A percentile compares a stretch with the other conserved stretches of the same genome.
Conservation (phyloP, 2,329 filamentous ascomycete genomes). For the Ciborinia camelliae region DNA sequence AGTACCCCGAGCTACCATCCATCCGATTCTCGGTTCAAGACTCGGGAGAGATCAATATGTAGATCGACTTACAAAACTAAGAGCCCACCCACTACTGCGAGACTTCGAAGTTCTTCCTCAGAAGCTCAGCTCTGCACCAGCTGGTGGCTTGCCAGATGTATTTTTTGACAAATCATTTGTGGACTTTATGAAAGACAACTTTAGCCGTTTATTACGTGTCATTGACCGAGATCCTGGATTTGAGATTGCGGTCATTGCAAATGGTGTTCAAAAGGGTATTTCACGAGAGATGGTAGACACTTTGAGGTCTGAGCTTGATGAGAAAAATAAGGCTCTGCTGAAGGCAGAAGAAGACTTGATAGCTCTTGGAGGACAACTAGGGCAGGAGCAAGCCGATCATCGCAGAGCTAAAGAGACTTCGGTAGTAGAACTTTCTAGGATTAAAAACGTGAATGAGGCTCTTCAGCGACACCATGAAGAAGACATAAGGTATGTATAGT, state of each 20-base stretch:
- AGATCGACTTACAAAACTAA: conserved; percentile 72
- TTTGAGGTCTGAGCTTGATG: conserved; percentile 70
- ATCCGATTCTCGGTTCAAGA: conserved; percentile 70
- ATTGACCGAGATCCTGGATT: conserved; percentile 88
- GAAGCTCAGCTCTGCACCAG: conserved; percentile 52
- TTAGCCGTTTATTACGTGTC: conserved; percentile 75
- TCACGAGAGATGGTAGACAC: conserved; percentile 92
- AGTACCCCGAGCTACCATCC: conserved; percentile 74
- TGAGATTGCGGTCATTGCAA: conserved; percentile 76
- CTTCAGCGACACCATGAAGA: conserved; percentile 68
- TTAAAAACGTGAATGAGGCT: conserved; percentile 58
- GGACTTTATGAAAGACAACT: conserved; percentile 95
- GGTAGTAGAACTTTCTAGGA: conserved; percentile 48
- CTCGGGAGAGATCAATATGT: conserved; percentile 86
- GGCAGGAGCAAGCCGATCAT: conserved; percentile 72
- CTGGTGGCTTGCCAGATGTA: conserved; percentile 66
- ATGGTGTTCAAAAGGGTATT: conserved; percentile 81
- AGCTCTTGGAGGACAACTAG: conserved; percentile 52
- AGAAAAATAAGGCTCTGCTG: conserved; percentile 57
- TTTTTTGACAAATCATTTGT: conserved; percentile 85
- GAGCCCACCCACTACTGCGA: conserved; percentile 73
- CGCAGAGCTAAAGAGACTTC: conserved; percentile 59
- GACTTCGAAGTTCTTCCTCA: conserved; percentile 87
- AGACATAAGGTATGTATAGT: conserved; percentile 51
- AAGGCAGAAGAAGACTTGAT: conserved; percentile 46